phyloP scores from a whole-genome alignment of 1,284 basidiomycete species.

The Tilletia setariae region DNA sequence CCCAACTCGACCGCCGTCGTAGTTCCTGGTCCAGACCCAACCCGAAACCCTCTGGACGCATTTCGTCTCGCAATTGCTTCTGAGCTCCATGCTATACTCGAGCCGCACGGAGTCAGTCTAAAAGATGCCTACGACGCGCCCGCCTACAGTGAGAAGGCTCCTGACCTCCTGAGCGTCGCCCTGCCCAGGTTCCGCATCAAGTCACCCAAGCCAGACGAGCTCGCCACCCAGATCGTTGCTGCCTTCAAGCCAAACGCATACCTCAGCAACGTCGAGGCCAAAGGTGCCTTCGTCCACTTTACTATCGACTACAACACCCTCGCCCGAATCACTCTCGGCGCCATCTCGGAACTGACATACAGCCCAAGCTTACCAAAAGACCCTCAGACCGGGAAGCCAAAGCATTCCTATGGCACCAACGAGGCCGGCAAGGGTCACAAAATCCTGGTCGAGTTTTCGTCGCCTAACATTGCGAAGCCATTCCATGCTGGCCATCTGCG shows the following conservation, averaged over 20 bases:
- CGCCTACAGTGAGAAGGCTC: constrained; percentile 35
- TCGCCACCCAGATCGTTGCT: constrained; percentile 69
- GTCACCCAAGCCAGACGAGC: constrained; percentile 74
- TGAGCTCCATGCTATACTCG: constrained; percentile 66
- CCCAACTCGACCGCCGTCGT: constrained; percentile 13
- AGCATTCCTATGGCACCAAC: constrained; percentile 46
- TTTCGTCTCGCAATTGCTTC: constrained; percentile 82
- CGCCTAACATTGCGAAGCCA: constrained; percentile 96
- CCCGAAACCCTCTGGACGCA: constrained; percentile 71
- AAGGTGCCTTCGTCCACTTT: constrained; percentile 49
- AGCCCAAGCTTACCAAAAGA: constrained; percentile 43
- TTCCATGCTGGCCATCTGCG: constrained; percentile 97
- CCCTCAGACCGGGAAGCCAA: constrained; percentile 27
- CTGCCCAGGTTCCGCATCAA: constrained; percentile 79
- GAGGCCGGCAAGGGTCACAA: constrained; percentile 44
- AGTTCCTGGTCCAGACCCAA: constrained; percentile 62
- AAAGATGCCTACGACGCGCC: constrained; percentile 71
- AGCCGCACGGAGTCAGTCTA: constrained; percentile 71
- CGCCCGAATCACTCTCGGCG: constrained; percentile 71
- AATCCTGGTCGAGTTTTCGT: constrained; percentile 74
- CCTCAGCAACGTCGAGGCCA: constrained; percentile 29
- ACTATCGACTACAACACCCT: constrained; percentile 61
- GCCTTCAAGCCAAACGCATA: constrained; percentile 47
- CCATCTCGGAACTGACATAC: constrained; percentile 68
- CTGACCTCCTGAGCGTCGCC: constrained; percentile 80